Evolutionary conservation across 208 protist species (phyloP), one percentile per base, ranked within the genome.

Genomic region (Lotmaria passim): DNA sequence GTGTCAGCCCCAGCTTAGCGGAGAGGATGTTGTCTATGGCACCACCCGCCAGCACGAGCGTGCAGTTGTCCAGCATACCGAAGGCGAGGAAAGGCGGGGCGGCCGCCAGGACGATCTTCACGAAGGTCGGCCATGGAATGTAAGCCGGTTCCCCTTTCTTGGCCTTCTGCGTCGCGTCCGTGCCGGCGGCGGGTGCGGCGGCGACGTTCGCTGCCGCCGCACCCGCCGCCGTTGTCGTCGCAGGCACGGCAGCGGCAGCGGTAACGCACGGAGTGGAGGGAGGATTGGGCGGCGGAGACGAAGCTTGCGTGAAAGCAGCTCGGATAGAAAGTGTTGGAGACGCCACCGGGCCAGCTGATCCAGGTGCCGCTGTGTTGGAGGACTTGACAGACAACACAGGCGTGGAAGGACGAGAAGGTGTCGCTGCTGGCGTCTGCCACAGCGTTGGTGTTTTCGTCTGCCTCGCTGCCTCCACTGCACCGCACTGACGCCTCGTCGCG

Each of bases 1-100:
- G 71, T 11, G 90, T 84, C 11, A 95, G 55, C 11, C 81, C 72
- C 36, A 94, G 87, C 34, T 68, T 66, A 33, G 83, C 78, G 8
- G 85, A 81, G 38, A 94, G 61, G 39, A 74, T 76, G 59, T 78
- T 80, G 58, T 97, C 93, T 59, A 97, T 91, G 0, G 80, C 78
- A 47, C 93, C 90, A 10, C 93, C 90, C 28, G 81, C 81, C 12
- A 93, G 75, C 14, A 97, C 77, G 24, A 97, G 70, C 12, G 88
- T 91, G 50, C 67, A 65, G 66, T 97, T 97, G 76, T 96, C 90
- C 19, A 96, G 72, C 52, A 90, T 64, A 24, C 93, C 93, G 64
- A 97, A 97, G 1, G 88, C 93, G 30, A 95, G 73, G 52, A 97
- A 97, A 5, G 93, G 93, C 11, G 86, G 65, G 6, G 79, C 81